These are phyloP conservation scores for Gracilaria domingensis DNA, from an alignment of 23 red algal genomes.

Conservation along the genomic window DNA sequence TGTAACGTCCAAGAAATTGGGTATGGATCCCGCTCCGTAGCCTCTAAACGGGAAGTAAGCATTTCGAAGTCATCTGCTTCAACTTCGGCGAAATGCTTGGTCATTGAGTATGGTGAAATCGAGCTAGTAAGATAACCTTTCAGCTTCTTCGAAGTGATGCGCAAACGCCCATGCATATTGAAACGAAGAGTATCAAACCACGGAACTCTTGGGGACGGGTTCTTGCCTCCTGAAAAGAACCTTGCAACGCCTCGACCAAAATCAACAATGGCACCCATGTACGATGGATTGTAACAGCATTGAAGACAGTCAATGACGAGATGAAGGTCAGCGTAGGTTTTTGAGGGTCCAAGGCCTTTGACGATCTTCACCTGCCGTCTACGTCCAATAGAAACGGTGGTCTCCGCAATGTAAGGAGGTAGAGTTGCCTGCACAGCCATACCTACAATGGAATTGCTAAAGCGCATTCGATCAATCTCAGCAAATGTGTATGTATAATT, in stretches of 20 bases:
- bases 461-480: constrained; percentile 60
- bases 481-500: constrained; percentile 68
- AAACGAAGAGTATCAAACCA: constrained; percentile 85
- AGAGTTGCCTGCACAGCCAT: constrained; percentile 60
- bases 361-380: constrained; percentile 54
- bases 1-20: constrained; percentile 70
- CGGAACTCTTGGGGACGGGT: constrained; percentile 72
- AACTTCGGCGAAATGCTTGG: constrained; percentile 76
- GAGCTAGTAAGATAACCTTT: constrained; percentile 64
- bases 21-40: constrained; percentile 56
- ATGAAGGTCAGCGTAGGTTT: constrained; percentile 77
- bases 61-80: constrained; percentile 73
- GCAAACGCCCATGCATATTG: constrained; percentile 71
- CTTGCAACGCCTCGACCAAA: constrained; percentile 63
- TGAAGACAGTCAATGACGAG: constrained; percentile 66
- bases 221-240: constrained; percentile 75
- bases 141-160: constrained; percentile 61
- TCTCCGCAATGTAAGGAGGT: constrained; percentile 69
- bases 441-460: constrained; percentile 59
- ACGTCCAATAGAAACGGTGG: constrained; percentile 63
- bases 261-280: constrained; percentile 69
- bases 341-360: constrained; percentile 54
- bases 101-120: constrained; percentile 75
- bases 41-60: constrained; percentile 46
- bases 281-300: constrained; percentile 74